A percentile compares a stretch with the other conserved stretches of the same genome.
These are phyloP conservation scores for Sphaerobolus stellatus DNA, from an alignment of 1,284 basidiomycete genomes.

Conservation along the genomic window DNA sequence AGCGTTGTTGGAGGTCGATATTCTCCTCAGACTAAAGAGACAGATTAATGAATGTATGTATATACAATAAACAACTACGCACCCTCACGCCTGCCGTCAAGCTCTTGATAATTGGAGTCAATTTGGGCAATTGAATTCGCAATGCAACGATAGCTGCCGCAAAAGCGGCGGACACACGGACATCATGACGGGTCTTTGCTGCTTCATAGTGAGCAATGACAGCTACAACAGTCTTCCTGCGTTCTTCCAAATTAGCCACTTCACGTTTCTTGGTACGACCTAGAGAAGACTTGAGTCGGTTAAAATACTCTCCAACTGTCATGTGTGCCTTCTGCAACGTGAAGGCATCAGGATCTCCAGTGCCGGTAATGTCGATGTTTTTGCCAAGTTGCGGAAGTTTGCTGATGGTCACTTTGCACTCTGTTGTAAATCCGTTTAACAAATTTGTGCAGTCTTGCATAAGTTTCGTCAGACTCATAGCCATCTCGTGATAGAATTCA, in stretches of 20 bases:
- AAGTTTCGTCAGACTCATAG: constrained; percentile 76
- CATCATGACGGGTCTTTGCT: constrained; percentile 85
- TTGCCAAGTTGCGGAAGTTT: constrained; percentile 79
- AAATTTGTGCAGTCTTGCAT: constrained; percentile 80
- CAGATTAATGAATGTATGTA: constrained; percentile 15
- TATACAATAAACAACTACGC: constrained; percentile 17
- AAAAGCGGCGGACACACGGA: constrained; percentile 85
- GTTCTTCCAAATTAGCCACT: constrained; percentile 74
- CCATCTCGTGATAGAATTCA: constrained; percentile 90
- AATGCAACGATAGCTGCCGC: constrained; percentile 90
- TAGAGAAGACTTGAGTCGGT: constrained; percentile 69
- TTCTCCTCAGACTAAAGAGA: constrained; percentile 81
- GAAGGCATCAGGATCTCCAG: constrained; percentile 61
- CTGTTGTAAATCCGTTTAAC: constrained; percentile 75
- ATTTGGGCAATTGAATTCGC: constrained; percentile 83
- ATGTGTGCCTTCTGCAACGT: constrained; percentile 78
- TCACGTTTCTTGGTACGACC: constrained; percentile 79
- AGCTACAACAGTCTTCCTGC: constrained; percentile 68
- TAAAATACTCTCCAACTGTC: constrained; percentile 73
- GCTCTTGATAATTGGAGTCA: constrained; percentile 94
- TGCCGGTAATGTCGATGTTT: constrained; percentile 75
- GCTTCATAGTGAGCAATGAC: constrained; percentile 83
- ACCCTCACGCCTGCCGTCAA: constrained; percentile 99
- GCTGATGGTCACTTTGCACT: constrained; percentile 82
- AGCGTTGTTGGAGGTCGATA: constrained; percentile 84